Evolutionary conservation across 2,329 filamentous ascomycete species (phyloP).

Genomic region (Aaosphaeria pasadenensis): DNA sequence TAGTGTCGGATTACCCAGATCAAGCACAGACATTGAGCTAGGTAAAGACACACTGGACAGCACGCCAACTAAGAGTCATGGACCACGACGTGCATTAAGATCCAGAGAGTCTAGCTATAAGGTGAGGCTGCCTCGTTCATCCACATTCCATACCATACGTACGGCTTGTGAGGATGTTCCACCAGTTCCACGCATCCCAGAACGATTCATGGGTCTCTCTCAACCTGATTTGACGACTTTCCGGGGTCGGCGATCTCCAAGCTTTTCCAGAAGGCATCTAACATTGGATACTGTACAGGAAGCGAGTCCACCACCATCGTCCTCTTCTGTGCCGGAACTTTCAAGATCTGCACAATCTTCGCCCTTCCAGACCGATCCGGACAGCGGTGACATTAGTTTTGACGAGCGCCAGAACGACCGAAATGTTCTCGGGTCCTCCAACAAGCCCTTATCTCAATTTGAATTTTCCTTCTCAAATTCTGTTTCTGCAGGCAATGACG

Average conservation of each 20-base stretch:
- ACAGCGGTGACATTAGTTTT: neutral
- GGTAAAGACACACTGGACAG: too few relatives aligned
- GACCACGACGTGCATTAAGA: too few relatives aligned
- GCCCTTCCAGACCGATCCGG: neutral
- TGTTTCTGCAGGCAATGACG: neutral
- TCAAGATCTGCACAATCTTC: neutral
- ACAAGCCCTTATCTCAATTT: too few relatives aligned
- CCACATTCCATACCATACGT: conserved; percentile 24
- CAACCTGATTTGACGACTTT: conserved; percentile 2
- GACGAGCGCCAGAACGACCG: too few relatives aligned
- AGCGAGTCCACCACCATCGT: neutral
- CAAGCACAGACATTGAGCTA: conserved; percentile 7
- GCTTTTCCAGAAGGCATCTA: neutral
- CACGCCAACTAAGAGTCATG: too few relatives aligned
- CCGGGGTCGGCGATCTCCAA: neutral
- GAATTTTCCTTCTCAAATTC: too few relatives aligned
- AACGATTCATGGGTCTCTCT: conserved; percentile 16
- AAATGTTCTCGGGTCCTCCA: too few relatives aligned
- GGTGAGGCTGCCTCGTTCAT: conserved; percentile 32
- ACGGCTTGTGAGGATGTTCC: conserved; percentile 11
- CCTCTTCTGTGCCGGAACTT: neutral
- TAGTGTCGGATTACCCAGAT: conserved; percentile 8
- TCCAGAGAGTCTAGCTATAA: conserved; percentile 16
- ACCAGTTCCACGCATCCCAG: conserved; percentile 23
- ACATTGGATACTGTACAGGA: neutral